phyloP scores from a whole-genome alignment of 2,329 filamentous ascomycete genomes.

The Fusarium beomiforme region DNA sequence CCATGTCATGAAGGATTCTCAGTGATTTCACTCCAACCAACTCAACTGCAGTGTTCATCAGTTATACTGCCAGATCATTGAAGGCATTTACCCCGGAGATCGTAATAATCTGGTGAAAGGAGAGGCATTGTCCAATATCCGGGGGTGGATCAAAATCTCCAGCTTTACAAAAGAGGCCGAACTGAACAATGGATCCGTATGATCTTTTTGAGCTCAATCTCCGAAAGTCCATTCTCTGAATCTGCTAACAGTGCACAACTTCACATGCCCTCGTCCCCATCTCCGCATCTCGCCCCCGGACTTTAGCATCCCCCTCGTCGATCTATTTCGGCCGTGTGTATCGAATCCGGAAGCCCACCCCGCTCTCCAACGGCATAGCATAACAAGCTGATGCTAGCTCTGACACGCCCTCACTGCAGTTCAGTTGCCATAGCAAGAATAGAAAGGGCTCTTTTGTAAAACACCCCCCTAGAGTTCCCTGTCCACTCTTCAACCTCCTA shows the following conservation, averaged over 20 bases:
- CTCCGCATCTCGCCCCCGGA: conserved; percentile 27
- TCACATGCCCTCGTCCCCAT: conserved; percentile 13
- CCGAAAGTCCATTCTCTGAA: not conserved
- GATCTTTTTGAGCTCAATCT: conserved; percentile 4
- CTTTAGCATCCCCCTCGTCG: conserved; percentile 26
- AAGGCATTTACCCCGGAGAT: not conserved
- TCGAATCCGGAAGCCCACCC: conserved; percentile 37
- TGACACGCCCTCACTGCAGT: conserved; percentile 3
- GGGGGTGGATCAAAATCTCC: conserved; percentile 13
- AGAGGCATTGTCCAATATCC: conserved; percentile 8
- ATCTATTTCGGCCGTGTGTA: conserved; percentile 39
- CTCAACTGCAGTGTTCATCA: no score
- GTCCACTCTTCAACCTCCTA: conserved; percentile 18
- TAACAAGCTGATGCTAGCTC: no score
- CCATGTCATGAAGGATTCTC: conserved; percentile 1
- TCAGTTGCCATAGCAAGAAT: not conserved
- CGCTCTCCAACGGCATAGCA: conserved; percentile 7
- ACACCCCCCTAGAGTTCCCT: conserved; percentile 14
- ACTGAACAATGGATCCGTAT: not conserved
- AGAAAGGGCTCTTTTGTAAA: conserved; percentile 12
- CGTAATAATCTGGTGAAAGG: not conserved
- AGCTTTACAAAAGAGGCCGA: not conserved
- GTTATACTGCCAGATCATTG: not conserved
- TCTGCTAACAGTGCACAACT: not conserved
- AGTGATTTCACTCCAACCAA: not conserved